A percentile compares a stretch with the other conserved stretches of the same genome.
phyloP scores from a whole-genome alignment of 768 basidiomycete genomes.

The Naganishia onofrii region DNA sequence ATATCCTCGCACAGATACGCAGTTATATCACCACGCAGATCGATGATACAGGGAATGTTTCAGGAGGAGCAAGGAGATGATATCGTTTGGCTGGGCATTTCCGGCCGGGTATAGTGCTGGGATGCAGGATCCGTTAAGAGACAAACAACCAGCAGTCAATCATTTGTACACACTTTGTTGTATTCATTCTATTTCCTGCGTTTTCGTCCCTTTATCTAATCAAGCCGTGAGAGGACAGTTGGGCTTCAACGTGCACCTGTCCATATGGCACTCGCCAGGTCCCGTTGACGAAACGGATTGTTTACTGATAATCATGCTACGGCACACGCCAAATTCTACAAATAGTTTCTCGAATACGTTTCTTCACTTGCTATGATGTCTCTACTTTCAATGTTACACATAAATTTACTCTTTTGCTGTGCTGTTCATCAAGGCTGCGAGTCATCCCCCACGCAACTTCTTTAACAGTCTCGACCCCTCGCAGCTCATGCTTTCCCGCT shows the following conservation, averaged over 20 bases:
- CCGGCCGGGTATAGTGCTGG: not conserved
- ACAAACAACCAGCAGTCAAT: too few relatives aligned
- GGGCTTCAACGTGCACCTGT: too few relatives aligned
- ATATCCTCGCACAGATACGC: slow-evolving; percentile 18
- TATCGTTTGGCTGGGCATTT: not conserved
- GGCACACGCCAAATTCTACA: not conserved
- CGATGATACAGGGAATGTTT: not conserved
- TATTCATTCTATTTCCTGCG: not conserved
- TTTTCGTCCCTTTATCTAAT: not conserved
- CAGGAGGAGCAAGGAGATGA: not conserved
- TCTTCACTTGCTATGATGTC: not conserved
- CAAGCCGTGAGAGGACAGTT: too few relatives aligned
- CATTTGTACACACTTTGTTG: too few relatives aligned
- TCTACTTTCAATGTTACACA: not conserved
- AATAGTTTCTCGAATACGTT: not conserved
- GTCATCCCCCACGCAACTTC: not conserved
- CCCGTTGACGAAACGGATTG: not conserved
- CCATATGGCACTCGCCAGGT: not conserved
- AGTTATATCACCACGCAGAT: slow-evolving; percentile 10
- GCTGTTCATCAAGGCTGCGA: not conserved
- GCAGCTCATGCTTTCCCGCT: not conserved
- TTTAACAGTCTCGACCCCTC: not conserved
- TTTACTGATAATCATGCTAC: not conserved
- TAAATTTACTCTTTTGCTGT: not conserved
- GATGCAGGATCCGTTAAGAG: too few relatives aligned